Base-by-base conservation (phyloP, 108 stramenopile species). In the Nannochloropsis salina region DNA sequence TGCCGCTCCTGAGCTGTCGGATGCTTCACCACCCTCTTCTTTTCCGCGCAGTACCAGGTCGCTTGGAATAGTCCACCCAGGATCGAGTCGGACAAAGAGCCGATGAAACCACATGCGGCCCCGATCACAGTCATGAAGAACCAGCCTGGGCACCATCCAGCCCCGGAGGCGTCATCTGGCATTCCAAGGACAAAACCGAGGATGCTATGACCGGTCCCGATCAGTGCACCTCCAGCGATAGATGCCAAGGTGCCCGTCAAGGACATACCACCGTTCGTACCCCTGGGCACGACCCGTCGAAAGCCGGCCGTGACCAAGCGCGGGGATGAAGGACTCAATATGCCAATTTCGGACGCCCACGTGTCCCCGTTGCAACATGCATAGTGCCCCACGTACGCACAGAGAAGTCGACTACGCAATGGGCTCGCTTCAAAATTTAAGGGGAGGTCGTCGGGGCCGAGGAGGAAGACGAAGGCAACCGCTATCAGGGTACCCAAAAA, bases 251-350 rank as follows among this genome's bases (percentile, higher is more conserved):
- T 91, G 40, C 95, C 95, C 9, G 45, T 82, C 2, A 86, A 10
- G 8, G 94, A 94, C 21, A 94, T 85, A 2, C 95, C 95, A 3
- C 95, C 95, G 90, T 95, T 95, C 5, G 94, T 94, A 5, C 95
- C 94, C 18, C 93, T 87, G 6, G 95, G 94, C 3, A 94, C 95
- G 9, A 31, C 44, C 80, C 84, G 85, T 88, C 91, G 61, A n/a
- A 74, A 94, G 11, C 92, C 90, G 42, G 89, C 80, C n/a, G 93
- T 94, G 22, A 95, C 90, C 42, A 94, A 86, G 44, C 93, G 84
- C 20, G 95, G 95, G 9, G 85, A 21, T 10, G 83, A 81, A 81
- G 86, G 88, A 45, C 91, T 84, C 45, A 94, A 86, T 31, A 95
- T 95, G 11, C 95, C 95, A 80, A 95, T 83, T 84, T 95, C 95